Evolutionary conservation across 1,284 basidiomycete species (phyloP).

Genomic region (Ustilago lituana): DNA sequence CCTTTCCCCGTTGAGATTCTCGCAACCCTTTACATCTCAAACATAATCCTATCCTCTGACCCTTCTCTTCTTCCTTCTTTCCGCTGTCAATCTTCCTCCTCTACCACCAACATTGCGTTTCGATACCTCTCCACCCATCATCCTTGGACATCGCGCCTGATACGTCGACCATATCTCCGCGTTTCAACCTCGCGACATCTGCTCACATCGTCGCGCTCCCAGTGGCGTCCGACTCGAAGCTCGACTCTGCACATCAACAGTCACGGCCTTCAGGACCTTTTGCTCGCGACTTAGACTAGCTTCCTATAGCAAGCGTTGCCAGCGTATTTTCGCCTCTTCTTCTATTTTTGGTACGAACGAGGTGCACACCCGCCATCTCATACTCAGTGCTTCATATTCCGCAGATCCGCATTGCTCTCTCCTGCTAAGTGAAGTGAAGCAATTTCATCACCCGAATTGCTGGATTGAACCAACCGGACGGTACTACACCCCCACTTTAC

Average conservation of each 20-base stretch:
- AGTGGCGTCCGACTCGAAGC: neutral
- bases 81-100: neutral
- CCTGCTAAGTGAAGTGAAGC: too few relatives aligned
- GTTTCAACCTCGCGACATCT: neutral
- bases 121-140: neutral
- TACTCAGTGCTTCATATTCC: slow-evolving; percentile 4
- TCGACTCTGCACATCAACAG: neutral
- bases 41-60: neutral
- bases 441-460: neutral
- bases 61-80: neutral
- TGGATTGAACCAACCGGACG: neutral
- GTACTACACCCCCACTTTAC: slow-evolving; percentile 1
- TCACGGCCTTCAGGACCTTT: neutral
- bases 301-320: neutral
- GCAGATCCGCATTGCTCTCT: slow-evolving; percentile 4
- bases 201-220: neutral
- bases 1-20: too few relatives aligned
- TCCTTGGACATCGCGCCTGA: too few relatives aligned
- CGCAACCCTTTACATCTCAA: too few relatives aligned
- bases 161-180: too few relatives aligned
- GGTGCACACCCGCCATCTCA: slow-evolving; percentile 6
- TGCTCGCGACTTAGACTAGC: too few relatives aligned
- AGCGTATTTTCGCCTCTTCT: too few relatives aligned
- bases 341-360: too few relatives aligned
- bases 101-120: neutral